Base-by-base conservation (phyloP, 2,329 filamentous ascomycete genomes). In the Colletotrichum liaoningense region DNA sequence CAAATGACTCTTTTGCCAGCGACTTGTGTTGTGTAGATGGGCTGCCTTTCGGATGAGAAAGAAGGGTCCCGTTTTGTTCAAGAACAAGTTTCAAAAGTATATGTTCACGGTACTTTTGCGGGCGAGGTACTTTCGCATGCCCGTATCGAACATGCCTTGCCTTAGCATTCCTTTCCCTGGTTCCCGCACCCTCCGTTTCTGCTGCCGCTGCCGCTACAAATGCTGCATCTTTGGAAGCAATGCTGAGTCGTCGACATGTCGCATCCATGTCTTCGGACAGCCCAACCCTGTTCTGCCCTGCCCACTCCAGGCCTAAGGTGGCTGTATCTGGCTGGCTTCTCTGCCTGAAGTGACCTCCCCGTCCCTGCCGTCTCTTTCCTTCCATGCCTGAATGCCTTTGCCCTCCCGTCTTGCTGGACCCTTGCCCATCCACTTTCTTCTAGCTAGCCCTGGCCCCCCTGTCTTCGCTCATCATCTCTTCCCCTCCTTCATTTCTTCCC, bases 321-420 rank as follows among this genome's bases (percentile, higher is more conserved):
- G 2, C 14, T 59, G 67, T 59, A 22, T 56, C 63, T 67, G 46
- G 46, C 46, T 67, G 63, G 63, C 64, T 72, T 33, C 52, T 68
- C 64, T 63, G 65, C 66, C 66, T 56, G 54, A 28, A 56, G 8
- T 24, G 52, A 22, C 22, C 11, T 55, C n/a, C 52, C 24, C 22
- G 24, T 24, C 24, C 52, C 22, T 24, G 52, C 22, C 62, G 52
- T 52, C 46, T 64, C 46, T 54, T 38, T 28, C 64, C 33, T 33
- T 52, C 56, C 63, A 62, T 28, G 57, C 33, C 57, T 67, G 63
- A 68, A 57, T 60, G 59, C 63, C 63, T 56, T 60, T 70, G 59
- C 63, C 49, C 38, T 67, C 69, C 69, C 69, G 69, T 63, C 65
- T 62, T 63, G 64, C 59, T 68, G 65, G 65, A 72, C 69, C 69